Base-by-base conservation (phyloP, 2,329 filamentous ascomycete species). In the Colletotrichum siamense region DNA sequence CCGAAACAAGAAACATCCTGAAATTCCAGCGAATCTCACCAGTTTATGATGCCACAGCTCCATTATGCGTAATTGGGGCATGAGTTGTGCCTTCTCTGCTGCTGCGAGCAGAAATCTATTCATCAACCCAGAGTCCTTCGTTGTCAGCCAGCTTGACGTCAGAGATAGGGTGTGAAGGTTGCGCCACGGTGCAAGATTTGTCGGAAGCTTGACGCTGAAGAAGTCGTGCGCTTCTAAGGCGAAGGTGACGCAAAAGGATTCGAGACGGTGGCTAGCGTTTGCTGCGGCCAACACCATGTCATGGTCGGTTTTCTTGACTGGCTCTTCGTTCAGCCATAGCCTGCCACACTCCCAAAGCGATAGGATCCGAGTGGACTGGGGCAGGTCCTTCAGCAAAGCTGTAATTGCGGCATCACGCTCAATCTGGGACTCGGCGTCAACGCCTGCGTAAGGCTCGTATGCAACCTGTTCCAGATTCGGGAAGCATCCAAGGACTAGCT, bases 11-110 rank as follows among this genome's bases (percentile, higher is more conserved):
- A 52, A 52, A 10, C 44, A n/a, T 2, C n/a, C n/a, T 49, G 2
- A 2, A 3, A 0, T n/a, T 49, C 44, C 3, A 49, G 0, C 1
- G 12, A 6, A 13, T 49, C 1, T 49, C 44, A 2, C n/a, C 6
- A 10, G 3, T 2, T 1, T 4, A 49, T 22, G 44, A 13, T 52
- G 44, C 44, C 44, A 52, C 44, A 22, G 2, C 7, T 52, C 44
- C 44, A 52, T 22, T 1, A 52, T 52, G 4, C 10, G 44, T 22
- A 7, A 5, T 3, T 22, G n/a, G 0, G 44, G 44, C 44, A 22
- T 52, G n/a, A 22, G 44, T 13, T 52, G 10, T 52, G 44, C 44
- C n/a, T n/a, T 49, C 39, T 49, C 3, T 2, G 9, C 39, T 2
- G 39, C 39, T 3, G 39, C 39, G 18, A 49, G 18, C 39, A 49